Conservation (phyloP, 164 flowering plant species). For the Vitis cinerea region DNA sequence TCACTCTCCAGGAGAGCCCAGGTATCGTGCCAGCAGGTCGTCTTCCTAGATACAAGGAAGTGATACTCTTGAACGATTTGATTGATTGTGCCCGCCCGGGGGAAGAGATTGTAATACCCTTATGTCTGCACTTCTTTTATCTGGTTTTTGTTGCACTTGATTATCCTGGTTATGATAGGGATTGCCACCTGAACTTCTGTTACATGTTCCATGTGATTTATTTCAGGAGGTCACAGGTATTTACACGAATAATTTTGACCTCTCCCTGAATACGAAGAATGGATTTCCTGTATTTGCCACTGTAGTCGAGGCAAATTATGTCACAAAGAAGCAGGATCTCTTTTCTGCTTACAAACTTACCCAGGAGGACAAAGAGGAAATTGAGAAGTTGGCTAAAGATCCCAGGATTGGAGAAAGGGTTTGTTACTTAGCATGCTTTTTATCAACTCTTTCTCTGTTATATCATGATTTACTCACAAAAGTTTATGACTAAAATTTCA, state of each 20-base stretch:
- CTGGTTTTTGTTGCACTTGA: not conserved
- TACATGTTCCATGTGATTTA: not conserved
- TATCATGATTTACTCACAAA: not conserved
- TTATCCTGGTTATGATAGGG: not conserved
- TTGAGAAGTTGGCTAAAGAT: constrained; percentile 89
- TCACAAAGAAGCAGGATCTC: constrained; percentile 95
- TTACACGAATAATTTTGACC: constrained; percentile 92
- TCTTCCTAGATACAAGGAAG: constrained; percentile 98
- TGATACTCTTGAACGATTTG: constrained; percentile 91
- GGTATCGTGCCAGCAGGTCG: constrained; percentile 96
- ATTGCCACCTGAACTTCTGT: constrained; percentile 1
- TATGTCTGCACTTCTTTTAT: not conserved
- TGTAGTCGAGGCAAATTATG: constrained; percentile 89
- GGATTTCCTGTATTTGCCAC: constrained; percentile 99
- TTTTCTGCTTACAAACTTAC: constrained; percentile 98
- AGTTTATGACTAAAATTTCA: constrained; percentile 24
- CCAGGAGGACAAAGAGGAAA: constrained; percentile 92
- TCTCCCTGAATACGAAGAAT: constrained; percentile 92
- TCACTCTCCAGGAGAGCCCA: constrained; percentile 95
- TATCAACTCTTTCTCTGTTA: constrained; percentile 1
- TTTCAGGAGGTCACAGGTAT: constrained; percentile 94
- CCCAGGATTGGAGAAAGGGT: constrained; percentile 99
- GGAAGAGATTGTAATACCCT: constrained; percentile 76
- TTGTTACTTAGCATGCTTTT: constrained; percentile 15
- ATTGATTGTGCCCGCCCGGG: constrained; percentile 99